Base-by-base conservation (phyloP, 1,284 basidiomycete genomes). In the Veloboletus limbatus region DNA sequence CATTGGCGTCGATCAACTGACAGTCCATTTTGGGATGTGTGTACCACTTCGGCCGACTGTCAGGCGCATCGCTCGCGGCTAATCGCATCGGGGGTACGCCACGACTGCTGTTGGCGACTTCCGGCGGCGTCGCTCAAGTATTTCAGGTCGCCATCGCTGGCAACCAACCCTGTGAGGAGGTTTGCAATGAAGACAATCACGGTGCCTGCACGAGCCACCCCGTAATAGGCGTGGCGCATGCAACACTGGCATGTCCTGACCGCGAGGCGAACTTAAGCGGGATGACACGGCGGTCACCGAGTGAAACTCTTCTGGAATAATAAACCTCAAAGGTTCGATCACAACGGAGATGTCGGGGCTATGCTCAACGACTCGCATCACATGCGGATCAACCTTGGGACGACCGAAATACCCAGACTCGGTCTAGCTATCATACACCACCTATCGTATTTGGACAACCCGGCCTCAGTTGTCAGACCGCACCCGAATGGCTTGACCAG, bases 1-100 rank as follows among this genome's bases (percentile, higher is more conserved):
- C 58, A 60, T 54, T 14, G n/a, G 36, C 48, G 58, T 64, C 58
- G 58, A 60, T 60, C 58, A 55, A 34, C 49, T 10, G 25, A 27
- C n/a, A 18, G 32, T 26, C 58, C 61, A 51, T 60, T 58, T 62
- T 49, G 24, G 57, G 60, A 43, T 11, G n/a, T n/a, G n/a, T n/a
- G n/a, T n/a, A n/a, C n/a, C n/a, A n/a, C n/a, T n/a, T 30, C 28
- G 28, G 14, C 28, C 28, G 28, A 30, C n/a, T 14, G n/a, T 30
- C 28, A 30, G 28, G 32, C 17, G 25, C 37, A 33, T 50, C 18
- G 45, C 51, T 45, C 17, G 36, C 44, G 34, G 27, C 33, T 41
- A 47, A 40, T 50, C 36, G 18, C 16, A 13, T n/a, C n/a, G n/a
- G n/a, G n/a, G n/a, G 38, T 25, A 20, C 48, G 55, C 59, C 58